Evolutionary conservation across 2,329 filamentous ascomycete genomes (phyloP), one percentile per base, ranked within the genome.

Genomic region (Byssoonygena ceratinophila): DNA sequence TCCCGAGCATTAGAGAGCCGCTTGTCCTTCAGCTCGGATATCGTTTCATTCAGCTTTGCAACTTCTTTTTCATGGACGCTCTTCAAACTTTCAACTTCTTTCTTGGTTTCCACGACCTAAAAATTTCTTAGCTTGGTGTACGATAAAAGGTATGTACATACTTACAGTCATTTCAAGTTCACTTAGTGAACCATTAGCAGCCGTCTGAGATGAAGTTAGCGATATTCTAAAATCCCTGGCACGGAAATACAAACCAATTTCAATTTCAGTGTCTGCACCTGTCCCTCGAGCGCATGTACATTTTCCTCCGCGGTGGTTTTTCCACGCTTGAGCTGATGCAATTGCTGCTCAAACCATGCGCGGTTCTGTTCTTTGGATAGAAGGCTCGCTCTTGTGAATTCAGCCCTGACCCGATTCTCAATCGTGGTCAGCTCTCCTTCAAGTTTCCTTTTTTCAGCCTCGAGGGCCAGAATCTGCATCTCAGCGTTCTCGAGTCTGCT

Each of bases 361-460:
- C 54, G 62, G 40, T 58, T 59, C 40, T 64, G 58, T 14, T 66
- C 62, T 39, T 60, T 62, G 5, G 59, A 54, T n/a, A 58, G 50
- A 14, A 59, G 46, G 48, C 62, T 62, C 39, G 66, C 68, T 57
- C 65, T 59, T 18, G 58, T 60, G 52, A 66, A 27, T 54, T 68
- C 64, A 32, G 65, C 60, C 18, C 62, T 60, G 11, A 67, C 51
- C n/a, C 53, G 62, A 14, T 53, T 52, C 41, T 68, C 64, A 7
- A 57, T 56, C 0, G 53, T 34, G 12, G 54, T 47, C 1, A 59
- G 40, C 20, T 63, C 58, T n/a, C 61, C 55, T 29, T 57, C 53
- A 43, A 66, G 44, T 1, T 52, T 50, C 1, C 32, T 29, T 7
- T 58, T 60, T 46, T 69, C 61, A 2, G 36, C 53, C 44, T 63